Percentiles rank a stretch among this genome's conserved stretches.
These are phyloP conservation scores for Xylaria acuta DNA, from an alignment of 495 filamentous ascomycete species.

Conservation along the genomic window DNA sequence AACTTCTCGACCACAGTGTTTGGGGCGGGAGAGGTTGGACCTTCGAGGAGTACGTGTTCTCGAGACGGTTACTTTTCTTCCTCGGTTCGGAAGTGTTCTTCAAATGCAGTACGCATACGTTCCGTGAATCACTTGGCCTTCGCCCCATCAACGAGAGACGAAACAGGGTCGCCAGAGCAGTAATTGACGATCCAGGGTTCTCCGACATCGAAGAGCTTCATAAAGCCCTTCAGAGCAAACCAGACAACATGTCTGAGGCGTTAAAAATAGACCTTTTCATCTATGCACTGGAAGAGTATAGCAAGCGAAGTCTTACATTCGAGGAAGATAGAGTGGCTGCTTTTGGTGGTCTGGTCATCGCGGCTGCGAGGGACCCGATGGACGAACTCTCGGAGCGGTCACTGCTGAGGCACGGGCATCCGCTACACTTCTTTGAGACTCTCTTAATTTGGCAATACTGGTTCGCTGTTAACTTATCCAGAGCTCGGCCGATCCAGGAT, in stretches of 20 bases:
- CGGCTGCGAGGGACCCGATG: neutral
- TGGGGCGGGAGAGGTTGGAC: constrained; percentile 20
- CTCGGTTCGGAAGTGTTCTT: constrained; percentile 9
- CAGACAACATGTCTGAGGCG: neutral
- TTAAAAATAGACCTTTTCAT: neutral
- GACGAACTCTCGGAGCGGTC: neutral
- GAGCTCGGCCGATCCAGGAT: neutral
- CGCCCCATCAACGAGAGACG: neutral
- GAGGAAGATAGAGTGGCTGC: constrained; percentile 7
- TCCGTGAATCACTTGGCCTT: neutral
- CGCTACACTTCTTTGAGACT: neutral
- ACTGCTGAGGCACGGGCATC: constrained; percentile 16
- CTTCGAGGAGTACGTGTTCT: constrained; percentile 17
- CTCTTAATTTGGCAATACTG: neutral
- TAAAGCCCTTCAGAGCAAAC: neutral
- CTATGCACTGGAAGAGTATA: neutral
- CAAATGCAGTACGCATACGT: neutral
- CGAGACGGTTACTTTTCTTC: constrained; percentile 5
- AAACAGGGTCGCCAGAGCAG: neutral
- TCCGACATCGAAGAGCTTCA: neutral
- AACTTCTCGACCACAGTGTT: neutral
- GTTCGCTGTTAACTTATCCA: neutral
- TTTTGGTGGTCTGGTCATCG: constrained; percentile 10
- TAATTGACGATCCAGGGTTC: neutral
- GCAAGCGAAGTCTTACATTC: neutral